Evolutionary conservation across 768 basidiomycete genomes (phyloP).

Genomic region (Hericium coralloides): DNA sequence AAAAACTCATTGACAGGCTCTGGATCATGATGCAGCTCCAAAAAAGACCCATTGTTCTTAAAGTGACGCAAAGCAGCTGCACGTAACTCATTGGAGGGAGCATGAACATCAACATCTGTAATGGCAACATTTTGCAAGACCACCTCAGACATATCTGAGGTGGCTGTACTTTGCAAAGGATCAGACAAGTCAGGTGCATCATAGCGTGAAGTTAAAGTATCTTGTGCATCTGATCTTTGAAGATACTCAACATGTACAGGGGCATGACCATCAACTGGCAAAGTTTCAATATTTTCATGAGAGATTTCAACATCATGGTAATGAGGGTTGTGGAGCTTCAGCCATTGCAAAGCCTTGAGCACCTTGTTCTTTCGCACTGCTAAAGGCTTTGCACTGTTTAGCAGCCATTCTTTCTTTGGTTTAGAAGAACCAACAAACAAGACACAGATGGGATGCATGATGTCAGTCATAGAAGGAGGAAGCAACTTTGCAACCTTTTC

Average conservation of each 20-base stretch:
- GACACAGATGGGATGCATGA: slow-evolving; percentile 29
- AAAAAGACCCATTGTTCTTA: slow-evolving; percentile 17
- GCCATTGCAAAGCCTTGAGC: slow-evolving; percentile 25
- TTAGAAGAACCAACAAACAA: slow-evolving; percentile 28
- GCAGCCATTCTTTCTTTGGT: slow-evolving; percentile 24
- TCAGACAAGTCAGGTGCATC: too few relatives aligned
- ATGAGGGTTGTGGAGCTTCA: slow-evolving; percentile 26
- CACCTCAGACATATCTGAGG: not conserved
- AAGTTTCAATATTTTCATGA: slow-evolving; percentile 3
- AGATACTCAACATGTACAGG: not conserved
- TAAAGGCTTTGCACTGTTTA: slow-evolving; percentile 26
- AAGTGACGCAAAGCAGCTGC: slow-evolving; percentile 28
- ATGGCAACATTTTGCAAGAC: slow-evolving; percentile 14
- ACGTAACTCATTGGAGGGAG: slow-evolving; percentile 19
- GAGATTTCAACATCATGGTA: slow-evolving; percentile 25
- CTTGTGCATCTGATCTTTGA: not conserved
- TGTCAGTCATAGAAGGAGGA: slow-evolving; percentile 28
- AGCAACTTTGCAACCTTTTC: slow-evolving; percentile 20
- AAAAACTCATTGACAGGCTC: slow-evolving; percentile 27
- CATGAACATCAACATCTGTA: slow-evolving; percentile 22
- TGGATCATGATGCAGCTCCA: slow-evolving; percentile 26
- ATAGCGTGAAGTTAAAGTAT: not conserved
- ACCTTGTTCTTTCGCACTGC: slow-evolving; percentile 24
- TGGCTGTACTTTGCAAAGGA: too few relatives aligned
- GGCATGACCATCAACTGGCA: not conserved